Evolutionary conservation across 2,329 filamentous ascomycete species (phyloP).

Genomic region (Teratosphaeria nubilosa): DNA sequence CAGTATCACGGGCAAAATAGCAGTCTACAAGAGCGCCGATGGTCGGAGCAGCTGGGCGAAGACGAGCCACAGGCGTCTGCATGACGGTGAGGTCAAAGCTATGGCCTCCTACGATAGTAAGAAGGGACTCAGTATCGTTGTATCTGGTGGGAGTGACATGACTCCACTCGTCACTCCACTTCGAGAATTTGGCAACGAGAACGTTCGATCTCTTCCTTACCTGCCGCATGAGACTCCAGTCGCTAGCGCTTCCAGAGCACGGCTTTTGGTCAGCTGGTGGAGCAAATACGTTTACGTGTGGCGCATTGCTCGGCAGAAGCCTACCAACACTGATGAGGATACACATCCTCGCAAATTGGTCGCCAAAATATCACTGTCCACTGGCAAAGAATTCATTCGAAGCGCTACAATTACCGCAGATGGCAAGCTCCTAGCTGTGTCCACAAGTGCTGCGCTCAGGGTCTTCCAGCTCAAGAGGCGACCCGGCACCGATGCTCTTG

Average conservation of each 20-base stretch:
- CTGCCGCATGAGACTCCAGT: constrained; percentile 71
- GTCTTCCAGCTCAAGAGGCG: constrained; percentile 21
- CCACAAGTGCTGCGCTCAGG: constrained; percentile 27
- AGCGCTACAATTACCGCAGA: constrained; percentile 57
- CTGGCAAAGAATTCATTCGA: constrained; percentile 58
- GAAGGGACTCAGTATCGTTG: constrained; percentile 65
- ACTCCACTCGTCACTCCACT: constrained; percentile 74
- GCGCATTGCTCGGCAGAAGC: constrained; percentile 44
- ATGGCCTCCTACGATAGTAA: constrained; percentile 83
- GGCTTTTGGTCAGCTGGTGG: constrained; percentile 86
- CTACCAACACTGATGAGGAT: constrained; percentile 7
- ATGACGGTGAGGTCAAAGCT: constrained; percentile 89
- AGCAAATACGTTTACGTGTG: constrained; percentile 79
- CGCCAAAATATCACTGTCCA: constrained; percentile 29
- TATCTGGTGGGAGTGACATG: constrained; percentile 84
- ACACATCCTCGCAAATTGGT: constrained; percentile 18
- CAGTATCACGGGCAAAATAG: constrained; percentile 82
- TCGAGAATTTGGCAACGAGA: constrained; percentile 63
- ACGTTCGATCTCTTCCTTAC: constrained; percentile 71
- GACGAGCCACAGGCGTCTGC: constrained; percentile 74
- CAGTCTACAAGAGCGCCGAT: constrained; percentile 61
- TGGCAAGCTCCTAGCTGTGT: constrained; percentile 67
- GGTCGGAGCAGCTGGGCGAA: constrained; percentile 63
- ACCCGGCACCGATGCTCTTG: constrained; percentile 36
- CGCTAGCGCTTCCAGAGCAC: constrained; percentile 59